These are phyloP conservation scores for Diaporthe batatas DNA, from an alignment of 2,329 filamentous ascomycete species.

Conservation along the genomic window DNA sequence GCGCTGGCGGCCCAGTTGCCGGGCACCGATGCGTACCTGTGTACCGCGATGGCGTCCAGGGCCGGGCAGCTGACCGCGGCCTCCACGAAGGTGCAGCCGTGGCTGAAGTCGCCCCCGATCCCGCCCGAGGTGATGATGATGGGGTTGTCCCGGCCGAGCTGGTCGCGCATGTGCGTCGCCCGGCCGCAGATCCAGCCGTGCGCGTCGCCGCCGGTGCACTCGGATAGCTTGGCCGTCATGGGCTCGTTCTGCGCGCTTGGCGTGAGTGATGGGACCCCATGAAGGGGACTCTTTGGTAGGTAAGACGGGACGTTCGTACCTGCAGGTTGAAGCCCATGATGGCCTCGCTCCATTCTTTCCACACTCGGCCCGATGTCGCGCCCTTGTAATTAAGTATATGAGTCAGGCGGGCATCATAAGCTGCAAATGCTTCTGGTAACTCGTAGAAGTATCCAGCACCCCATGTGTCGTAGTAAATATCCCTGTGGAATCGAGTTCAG, in stretches of 20 bases:
- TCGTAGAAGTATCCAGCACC: too few relatives aligned
- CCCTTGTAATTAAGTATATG: too few relatives aligned
- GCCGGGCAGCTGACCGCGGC: slow-evolving; percentile 58
- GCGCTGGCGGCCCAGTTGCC: slow-evolving; percentile 2
- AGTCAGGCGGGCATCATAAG: too few relatives aligned
- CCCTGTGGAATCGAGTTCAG: too few relatives aligned
- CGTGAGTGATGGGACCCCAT: too few relatives aligned
- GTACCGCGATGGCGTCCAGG: slow-evolving; percentile 52
- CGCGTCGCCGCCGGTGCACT: neutral
- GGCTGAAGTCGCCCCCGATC: slow-evolving; percentile 49
- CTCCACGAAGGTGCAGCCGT: slow-evolving; percentile 50
- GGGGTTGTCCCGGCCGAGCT: neutral
- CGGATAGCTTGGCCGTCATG: neutral
- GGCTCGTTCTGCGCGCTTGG: neutral
- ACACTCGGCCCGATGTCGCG: too few relatives aligned
- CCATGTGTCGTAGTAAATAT: too few relatives aligned
- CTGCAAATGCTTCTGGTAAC: too few relatives aligned
- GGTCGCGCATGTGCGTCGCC: neutral
- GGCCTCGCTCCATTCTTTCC: too few relatives aligned
- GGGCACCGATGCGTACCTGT: neutral
- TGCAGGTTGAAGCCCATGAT: too few relatives aligned
- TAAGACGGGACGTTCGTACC: too few relatives aligned
- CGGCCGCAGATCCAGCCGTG: slow-evolving; percentile 14
- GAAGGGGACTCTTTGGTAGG: too few relatives aligned
- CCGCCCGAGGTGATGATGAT: slow-evolving; percentile 6